Evolutionary conservation across 345 rosid species (phyloP), one percentile per base, ranked within the genome.

Genomic region (Camelina sativa): DNA sequence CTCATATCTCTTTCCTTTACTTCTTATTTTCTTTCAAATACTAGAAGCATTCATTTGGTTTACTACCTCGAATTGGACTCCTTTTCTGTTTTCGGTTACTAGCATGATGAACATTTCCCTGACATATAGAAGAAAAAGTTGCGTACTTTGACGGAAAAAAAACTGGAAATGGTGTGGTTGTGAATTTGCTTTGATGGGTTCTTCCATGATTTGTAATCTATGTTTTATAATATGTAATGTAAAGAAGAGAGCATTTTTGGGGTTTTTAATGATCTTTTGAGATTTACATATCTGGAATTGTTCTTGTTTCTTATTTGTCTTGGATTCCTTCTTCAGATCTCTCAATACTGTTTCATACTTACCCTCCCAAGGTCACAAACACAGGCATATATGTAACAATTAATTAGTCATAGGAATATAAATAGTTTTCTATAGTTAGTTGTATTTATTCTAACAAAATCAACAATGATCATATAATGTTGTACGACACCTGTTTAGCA

Each of bases 111-210:
- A 53, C 58, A 62, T 20, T 50, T 68, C 32, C 28, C 28, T 62
- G 43, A 35, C 61, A 67, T 22, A 75, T 63, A 62, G 22, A 76
- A 75, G 69, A 67, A 68, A 43, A 62, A 62, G 23, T 35, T 61
- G 4, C 74, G 22, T 52, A 53, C 43, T 60, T 41, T 23, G 60
- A 63, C 62, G 62, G 60, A 1, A 3, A 0, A 58, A 48, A 6
- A 50, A 19, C 23, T 75, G 79, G 48, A 69, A 70, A 64, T 76
- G 56, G 72, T 50, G 77, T 73, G 77, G 43, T 54, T 63, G 25
- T 73, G 62, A 37, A 44, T 71, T 71, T 71, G 15, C 12, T 46
- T 58, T 58, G 65, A 59, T 71, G 67, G 20, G 15, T 57, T 70
- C 57, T 57, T 70, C 57, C 74, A 58, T 68, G 28, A 40, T 68